Evolutionary conservation across 208 protist genomes (phyloP).

Genomic region (Trypanosoma congolense): DNA sequence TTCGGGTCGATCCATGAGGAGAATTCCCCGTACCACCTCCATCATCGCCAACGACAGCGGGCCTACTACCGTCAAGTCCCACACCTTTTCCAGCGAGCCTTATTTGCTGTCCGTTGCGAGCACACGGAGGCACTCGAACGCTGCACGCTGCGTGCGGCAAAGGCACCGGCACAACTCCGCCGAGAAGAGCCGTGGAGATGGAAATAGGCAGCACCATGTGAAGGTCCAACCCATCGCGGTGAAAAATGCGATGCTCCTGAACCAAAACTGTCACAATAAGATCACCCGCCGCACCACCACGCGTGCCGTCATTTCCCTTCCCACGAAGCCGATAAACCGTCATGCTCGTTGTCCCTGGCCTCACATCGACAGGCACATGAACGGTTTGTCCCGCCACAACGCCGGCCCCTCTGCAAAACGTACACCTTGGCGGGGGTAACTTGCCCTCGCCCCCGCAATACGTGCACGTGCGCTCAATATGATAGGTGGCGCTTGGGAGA

Average conservation of each 20-base stretch:
- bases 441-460: conserved; percentile 74
- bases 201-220: conserved; percentile 78
- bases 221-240: conserved; percentile 40
- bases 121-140: conserved; percentile 70
- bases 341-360: conserved; percentile 29
- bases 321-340: conserved; percentile 35
- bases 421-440: conserved; percentile 55
- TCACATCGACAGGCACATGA: conserved; percentile 34
- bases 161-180: conserved; percentile 61
- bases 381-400: conserved; percentile 29
- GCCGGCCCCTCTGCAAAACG: conserved; percentile 52
- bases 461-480: conserved; percentile 74
- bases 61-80: not conserved
- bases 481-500: conserved; percentile 81
- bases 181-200: conserved; percentile 69
- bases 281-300: conserved; percentile 69
- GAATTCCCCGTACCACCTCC: not conserved
- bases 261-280: conserved; percentile 73
- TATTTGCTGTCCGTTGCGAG: conserved; percentile 65
- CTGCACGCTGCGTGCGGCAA: conserved; percentile 26
- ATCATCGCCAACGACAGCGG: not conserved
- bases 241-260: conserved; percentile 70
- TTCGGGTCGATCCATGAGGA: not conserved
- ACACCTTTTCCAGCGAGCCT: conserved; percentile 34
- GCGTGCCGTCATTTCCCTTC: conserved; percentile 75